These are phyloP conservation scores for Nigrospora oryzae DNA, from an alignment of 2,329 filamentous ascomycete genomes.

Conservation along the genomic window DNA sequence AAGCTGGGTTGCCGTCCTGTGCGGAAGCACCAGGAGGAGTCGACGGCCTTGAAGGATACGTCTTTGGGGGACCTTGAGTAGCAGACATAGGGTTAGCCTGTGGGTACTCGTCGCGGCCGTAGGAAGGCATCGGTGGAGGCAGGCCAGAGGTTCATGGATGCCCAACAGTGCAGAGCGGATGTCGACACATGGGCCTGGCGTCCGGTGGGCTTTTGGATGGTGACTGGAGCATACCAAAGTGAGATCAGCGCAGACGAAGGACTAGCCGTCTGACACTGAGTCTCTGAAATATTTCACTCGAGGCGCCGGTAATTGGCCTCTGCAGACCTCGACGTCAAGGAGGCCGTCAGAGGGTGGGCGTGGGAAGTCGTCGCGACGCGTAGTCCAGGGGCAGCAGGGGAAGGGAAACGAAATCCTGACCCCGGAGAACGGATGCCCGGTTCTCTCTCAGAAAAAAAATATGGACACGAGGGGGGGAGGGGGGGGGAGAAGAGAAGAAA, in stretches of 20 bases:
- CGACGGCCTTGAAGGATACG: slow-evolving; percentile 44
- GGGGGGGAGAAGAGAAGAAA: not conserved
- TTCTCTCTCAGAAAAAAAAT: not conserved
- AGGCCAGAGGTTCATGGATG: no score
- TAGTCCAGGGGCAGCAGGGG: not conserved
- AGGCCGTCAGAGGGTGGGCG: not conserved
- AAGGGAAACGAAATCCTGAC: not conserved
- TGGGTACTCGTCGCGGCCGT: not conserved
- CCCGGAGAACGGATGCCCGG: not conserved
- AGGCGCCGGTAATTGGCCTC: not conserved
- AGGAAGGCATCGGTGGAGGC: no score
- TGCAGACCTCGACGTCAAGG: no score
- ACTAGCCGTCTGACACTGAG: slow-evolving; percentile 50
- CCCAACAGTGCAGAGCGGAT: no score
- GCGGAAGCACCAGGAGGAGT: slow-evolving; percentile 51
- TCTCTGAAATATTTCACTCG: slow-evolving; percentile 27
- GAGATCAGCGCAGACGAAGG: slow-evolving; percentile 57
- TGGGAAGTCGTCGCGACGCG: not conserved
- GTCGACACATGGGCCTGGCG: not conserved
- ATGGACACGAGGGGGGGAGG: not conserved
- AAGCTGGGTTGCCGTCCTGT: slow-evolving; percentile 44
- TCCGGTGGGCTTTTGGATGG: slow-evolving; percentile 1
- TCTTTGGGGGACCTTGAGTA: slow-evolving; percentile 35
- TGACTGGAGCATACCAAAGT: slow-evolving; percentile 32
- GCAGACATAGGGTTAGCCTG: not conserved